Evolutionary conservation across 352 stramenopile genomes (phyloP).

Genomic region (Halophytophthora polymorphica): DNA sequence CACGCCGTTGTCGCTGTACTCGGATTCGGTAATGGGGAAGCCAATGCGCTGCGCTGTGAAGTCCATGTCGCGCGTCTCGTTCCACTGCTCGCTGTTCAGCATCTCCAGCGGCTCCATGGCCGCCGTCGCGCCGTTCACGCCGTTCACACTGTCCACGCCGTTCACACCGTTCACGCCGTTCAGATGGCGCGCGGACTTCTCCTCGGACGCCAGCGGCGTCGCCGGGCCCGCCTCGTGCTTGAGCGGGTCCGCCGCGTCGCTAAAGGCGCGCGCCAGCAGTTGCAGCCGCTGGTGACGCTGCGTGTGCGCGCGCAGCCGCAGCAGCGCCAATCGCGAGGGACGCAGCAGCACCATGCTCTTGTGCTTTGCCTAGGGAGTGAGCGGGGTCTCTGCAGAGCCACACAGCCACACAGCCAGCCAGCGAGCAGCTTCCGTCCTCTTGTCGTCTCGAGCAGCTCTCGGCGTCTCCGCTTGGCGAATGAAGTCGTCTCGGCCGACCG

Average conservation of each 20-base stretch:
- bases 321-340: constrained; percentile 38
- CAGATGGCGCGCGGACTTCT: constrained; percentile 6
- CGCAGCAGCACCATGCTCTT: constrained; percentile 30
- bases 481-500: no score
- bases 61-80: constrained; percentile 48
- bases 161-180: constrained; percentile 22
- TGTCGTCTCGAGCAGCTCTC: no score
- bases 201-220: neutral
- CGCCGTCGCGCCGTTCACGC: constrained; percentile 1
- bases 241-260: constrained; percentile 28
- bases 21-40: constrained; percentile 45
- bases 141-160: constrained; percentile 6
- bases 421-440: no score
- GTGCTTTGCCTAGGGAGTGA: constrained; percentile 17
- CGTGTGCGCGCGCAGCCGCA: constrained; percentile 22
- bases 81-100: constrained; percentile 23
- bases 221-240: constrained; percentile 10
- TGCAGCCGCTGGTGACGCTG: constrained; percentile 21
- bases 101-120: constrained; percentile 17
- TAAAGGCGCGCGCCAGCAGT: constrained; percentile 42
- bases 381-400: no score
- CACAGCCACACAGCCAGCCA: no score
- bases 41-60: constrained; percentile 76
- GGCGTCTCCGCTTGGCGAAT: no score
- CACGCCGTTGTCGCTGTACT: constrained; percentile 38